These are phyloP conservation scores for Cladosporium sp. DNA, from an alignment of 2,329 filamentous ascomycete species.

Conservation along the genomic window DNA sequence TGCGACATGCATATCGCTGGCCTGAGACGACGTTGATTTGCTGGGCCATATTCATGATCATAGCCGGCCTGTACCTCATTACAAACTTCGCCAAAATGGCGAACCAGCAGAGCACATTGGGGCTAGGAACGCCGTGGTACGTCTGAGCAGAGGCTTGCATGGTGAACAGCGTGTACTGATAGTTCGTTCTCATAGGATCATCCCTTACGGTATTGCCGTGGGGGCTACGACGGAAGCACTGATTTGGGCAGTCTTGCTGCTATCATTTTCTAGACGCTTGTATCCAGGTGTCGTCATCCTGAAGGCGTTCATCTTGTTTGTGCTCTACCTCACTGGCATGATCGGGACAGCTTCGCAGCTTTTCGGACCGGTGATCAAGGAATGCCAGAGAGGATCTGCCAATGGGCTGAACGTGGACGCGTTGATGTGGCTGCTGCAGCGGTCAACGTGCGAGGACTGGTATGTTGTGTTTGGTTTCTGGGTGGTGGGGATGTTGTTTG, in stretches of 20 bases:
- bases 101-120: conserved; percentile 51
- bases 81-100: conserved; percentile 59
- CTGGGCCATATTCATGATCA: conserved; percentile 60
- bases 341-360: conserved; percentile 60
- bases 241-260: conserved; percentile 53
- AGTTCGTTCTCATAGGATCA: conserved; percentile 46
- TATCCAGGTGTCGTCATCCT: conserved; percentile 57
- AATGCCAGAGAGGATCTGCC: conserved; percentile 54
- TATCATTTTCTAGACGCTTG: conserved; percentile 52
- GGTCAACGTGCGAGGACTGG: conserved; percentile 60
- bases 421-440: conserved; percentile 58
- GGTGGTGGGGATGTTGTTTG: conserved; percentile 57
- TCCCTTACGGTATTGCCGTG: conserved; percentile 59
- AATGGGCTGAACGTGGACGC: conserved; percentile 50
- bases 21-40: conserved; percentile 60
- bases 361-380: conserved; percentile 47
- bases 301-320: conserved; percentile 56
- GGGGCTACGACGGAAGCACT: conserved; percentile 54
- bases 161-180: not conserved
- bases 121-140: conserved; percentile 56
- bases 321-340: conserved; percentile 57
- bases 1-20: conserved; percentile 56
- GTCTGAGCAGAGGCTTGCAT: conserved; percentile 16
- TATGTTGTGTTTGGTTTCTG: conserved; percentile 59
- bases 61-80: conserved; percentile 53